A percentile compares a stretch with the other conserved stretches of the same genome.
These are phyloP conservation scores for Fusarium beomiforme DNA, from an alignment of 2,329 filamentous ascomycete species.

Conservation along the genomic window DNA sequence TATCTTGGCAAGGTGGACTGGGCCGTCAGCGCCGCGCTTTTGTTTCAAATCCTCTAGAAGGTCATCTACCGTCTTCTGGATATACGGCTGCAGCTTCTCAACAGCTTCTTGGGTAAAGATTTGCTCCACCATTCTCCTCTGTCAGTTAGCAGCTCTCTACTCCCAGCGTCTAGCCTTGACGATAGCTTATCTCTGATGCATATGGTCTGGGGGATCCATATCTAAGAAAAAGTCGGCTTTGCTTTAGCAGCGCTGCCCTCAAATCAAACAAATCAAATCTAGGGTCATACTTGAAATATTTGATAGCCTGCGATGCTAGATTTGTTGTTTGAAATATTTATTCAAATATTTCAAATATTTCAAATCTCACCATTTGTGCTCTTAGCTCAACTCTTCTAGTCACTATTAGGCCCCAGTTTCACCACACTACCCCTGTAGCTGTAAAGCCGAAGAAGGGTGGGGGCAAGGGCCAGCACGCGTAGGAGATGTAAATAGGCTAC, in stretches of 20 bases:
- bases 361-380: too few relatives aligned
- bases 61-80: conserved; percentile 56
- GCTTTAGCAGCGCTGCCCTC: conserved; percentile 61
- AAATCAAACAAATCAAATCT: too few relatives aligned
- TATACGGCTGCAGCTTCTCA: conserved; percentile 54
- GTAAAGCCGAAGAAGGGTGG: too few relatives aligned
- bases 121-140: conserved; percentile 57
- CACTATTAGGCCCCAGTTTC: too few relatives aligned
- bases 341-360: too few relatives aligned
- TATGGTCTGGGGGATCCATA: conserved; percentile 60
- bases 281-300: too few relatives aligned
- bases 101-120: conserved; percentile 54
- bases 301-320: too few relatives aligned
- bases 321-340: too few relatives aligned
- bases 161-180: accelerated
- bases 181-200: conserved; percentile 51
- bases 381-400: too few relatives aligned
- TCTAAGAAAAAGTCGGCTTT: conserved; percentile 61
- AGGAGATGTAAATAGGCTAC: too few relatives aligned
- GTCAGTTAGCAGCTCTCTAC: not conserved
- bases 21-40: conserved; percentile 47
- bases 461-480: too few relatives aligned
- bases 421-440: too few relatives aligned
- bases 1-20: conserved; percentile 57
- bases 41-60: conserved; percentile 53